phyloP scores from a whole-genome alignment of 441 rosid species.

The Populus tomentosa region DNA sequence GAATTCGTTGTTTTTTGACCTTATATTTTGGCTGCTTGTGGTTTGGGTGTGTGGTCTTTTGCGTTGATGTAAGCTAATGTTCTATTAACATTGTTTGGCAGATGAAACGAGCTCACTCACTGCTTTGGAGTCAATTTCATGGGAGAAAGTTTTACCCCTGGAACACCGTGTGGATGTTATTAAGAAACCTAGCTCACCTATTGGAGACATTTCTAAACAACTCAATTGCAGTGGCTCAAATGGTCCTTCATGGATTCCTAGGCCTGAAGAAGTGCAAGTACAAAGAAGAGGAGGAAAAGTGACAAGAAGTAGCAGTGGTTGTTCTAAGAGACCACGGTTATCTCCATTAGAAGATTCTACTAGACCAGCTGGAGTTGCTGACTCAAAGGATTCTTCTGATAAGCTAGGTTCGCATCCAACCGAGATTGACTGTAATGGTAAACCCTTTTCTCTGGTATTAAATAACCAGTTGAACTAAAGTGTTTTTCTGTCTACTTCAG shows the following conservation, averaged over 20 bases:
- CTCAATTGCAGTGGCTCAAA: slow-evolving; percentile 22
- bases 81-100: slow-evolving; percentile 3
- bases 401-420: slow-evolving; percentile 37
- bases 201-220: slow-evolving; percentile 40
- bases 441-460: slow-evolving; percentile 5
- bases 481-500: slow-evolving; percentile 8
- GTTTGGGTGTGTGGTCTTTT: background rate
- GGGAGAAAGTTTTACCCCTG: slow-evolving; percentile 39
- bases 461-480: background rate
- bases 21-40: background rate
- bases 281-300: slow-evolving; percentile 52
- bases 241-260: slow-evolving; percentile 25
- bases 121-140: slow-evolving; percentile 34
- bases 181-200: slow-evolving; percentile 32
- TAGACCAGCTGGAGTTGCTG: slow-evolving; percentile 32
- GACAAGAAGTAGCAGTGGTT: slow-evolving; percentile 42
- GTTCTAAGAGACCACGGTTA: slow-evolving; percentile 50
- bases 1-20: too few relatives aligned
- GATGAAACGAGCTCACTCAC: slow-evolving; percentile 25
- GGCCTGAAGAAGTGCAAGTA: slow-evolving; percentile 40
- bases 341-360: slow-evolving; percentile 44
- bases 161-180: slow-evolving; percentile 32
- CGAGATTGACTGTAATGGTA: slow-evolving; percentile 43
- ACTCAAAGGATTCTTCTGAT: slow-evolving; percentile 36
- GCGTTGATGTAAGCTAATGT: background rate